Base-by-base conservation (phyloP, 2,329 filamentous ascomycete species). In the Sporothrix globosa region DNA sequence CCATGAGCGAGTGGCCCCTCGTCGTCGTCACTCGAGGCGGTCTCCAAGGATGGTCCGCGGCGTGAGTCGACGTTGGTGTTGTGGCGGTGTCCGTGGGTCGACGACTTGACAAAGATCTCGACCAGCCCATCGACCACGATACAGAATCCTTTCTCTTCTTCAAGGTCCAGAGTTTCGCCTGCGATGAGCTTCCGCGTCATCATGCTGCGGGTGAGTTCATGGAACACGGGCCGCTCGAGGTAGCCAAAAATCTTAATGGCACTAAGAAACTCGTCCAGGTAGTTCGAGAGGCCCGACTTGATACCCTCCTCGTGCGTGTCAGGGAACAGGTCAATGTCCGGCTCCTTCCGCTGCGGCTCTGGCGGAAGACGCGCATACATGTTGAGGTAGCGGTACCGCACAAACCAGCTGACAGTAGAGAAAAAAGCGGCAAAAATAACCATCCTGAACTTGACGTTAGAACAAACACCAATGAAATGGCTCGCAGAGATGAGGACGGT, bases 171-270 rank as follows among this genome's bases (percentile, higher is more conserved):
- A 0, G 96, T 99, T 80, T 99, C 96, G 41, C 96, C 96, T 5
- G 96, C 95, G 76, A 98, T 96, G 66, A 99, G 85, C 80, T 97
- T 97, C 75, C 93, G 87, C 24, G 96, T 99, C 82, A 99, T 96
- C 96, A 99, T 99, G 71, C 94, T 97, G 72, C 96, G 86, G 0
- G 96, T 99, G 75, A 99, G 87, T 81, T 99, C 96, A 77, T 99
- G 96, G 77, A 99, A 99, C 54, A 99, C 96, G 0, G 96, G 93
- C 34, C 96, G 89, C 79, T 99, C 96, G 56, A 99, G 84, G 77
- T 98, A 99, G 10, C 96, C 96, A 81, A 99, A 99, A 71, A 99
- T 96, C 80, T 98, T 99, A 83, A 99, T 99, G 41, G 96, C 96
- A 78, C 94, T 98, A 27, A 99, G 83, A 76, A 99, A 99, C 79